Conservation (phyloP, 768 basidiomycete species). For the Russula griseocarnosa region DNA sequence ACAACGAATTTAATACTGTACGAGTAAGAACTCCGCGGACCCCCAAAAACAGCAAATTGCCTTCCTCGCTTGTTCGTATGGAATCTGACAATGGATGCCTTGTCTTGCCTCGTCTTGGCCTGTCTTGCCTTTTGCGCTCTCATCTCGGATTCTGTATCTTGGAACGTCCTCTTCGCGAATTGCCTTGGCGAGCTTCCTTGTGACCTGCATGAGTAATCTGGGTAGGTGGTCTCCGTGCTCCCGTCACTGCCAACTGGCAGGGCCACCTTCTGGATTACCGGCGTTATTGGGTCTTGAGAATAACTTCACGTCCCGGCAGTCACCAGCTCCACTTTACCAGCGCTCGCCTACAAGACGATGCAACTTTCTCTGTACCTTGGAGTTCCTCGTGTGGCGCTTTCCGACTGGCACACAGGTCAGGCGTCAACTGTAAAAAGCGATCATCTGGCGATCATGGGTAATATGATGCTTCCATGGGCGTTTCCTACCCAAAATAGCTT, state of each 20-base stretch:
- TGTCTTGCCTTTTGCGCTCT: not conserved
- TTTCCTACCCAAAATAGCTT: not conserved
- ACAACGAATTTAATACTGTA: no score
- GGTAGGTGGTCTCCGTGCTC: not conserved
- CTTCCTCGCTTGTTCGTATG: not conserved
- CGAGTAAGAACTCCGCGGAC: not conserved
- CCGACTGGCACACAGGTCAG: not conserved
- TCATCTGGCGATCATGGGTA: slow-evolving; percentile 2
- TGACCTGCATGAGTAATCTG: not conserved
- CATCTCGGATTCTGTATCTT: not conserved
- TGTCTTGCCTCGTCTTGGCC: not conserved
- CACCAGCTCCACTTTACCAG: not conserved
- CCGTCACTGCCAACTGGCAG: not conserved
- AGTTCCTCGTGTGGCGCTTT: not conserved
- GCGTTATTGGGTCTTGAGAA: not conserved
- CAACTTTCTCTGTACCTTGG: not conserved
- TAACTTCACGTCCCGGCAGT: not conserved
- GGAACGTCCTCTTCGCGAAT: not conserved
- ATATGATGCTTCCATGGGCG: not conserved
- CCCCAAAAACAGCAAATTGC: not conserved
- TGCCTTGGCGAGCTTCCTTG: not conserved
- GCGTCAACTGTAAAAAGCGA: not conserved
- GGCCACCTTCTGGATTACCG: not conserved
- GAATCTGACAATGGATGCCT: not conserved
- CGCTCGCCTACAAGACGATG: not conserved